Evolutionary conservation across 768 basidiomycete species (phyloP).

Genomic region (Lentinula lateritia): DNA sequence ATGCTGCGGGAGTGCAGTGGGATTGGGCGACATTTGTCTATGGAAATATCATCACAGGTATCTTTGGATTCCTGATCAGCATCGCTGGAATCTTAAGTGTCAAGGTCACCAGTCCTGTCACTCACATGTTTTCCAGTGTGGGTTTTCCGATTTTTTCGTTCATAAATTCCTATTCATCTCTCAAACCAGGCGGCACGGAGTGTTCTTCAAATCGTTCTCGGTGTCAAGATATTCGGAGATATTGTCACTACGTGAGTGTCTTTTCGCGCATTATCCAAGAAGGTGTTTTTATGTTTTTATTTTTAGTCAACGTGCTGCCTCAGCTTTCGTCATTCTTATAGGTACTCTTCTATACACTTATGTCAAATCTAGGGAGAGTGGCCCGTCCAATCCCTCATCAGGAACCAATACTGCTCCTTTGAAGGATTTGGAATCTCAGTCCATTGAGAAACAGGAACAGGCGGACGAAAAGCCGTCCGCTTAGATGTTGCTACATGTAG

Average conservation of each 20-base stretch:
- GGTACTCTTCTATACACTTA: constrained; percentile 71
- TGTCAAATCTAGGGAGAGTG: constrained; percentile 47
- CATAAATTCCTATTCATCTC: not conserved
- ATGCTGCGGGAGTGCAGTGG: constrained; percentile 13
- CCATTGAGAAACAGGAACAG: not conserved
- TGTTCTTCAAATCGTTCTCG: constrained; percentile 68
- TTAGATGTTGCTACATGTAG: too few species aligned
- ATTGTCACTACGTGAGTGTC: constrained; percentile 50
- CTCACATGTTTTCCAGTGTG: constrained; percentile 70
- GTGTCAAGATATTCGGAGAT: constrained; percentile 65
- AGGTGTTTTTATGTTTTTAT: not conserved
- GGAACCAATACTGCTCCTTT: not conserved
- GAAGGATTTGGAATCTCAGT: constrained; percentile 3
- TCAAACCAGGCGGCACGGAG: constrained; percentile 62
- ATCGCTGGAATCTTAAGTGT: constrained; percentile 75
- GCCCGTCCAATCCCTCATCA: constrained; percentile 13
- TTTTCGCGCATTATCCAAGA: not conserved
- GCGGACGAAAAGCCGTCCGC: not conserved
- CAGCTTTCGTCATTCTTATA: constrained; percentile 53
- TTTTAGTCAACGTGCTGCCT: constrained; percentile 49
- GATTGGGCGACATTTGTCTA: constrained; percentile 23
- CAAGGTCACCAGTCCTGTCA: constrained; percentile 80
- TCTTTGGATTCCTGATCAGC: constrained; percentile 76
- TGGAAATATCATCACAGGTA: constrained; percentile 40
- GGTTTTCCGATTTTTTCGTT: constrained; percentile 8